Base-by-base conservation (phyloP, 1,284 basidiomycete species). In the Ceratorhiza oryzae-sativae region DNA sequence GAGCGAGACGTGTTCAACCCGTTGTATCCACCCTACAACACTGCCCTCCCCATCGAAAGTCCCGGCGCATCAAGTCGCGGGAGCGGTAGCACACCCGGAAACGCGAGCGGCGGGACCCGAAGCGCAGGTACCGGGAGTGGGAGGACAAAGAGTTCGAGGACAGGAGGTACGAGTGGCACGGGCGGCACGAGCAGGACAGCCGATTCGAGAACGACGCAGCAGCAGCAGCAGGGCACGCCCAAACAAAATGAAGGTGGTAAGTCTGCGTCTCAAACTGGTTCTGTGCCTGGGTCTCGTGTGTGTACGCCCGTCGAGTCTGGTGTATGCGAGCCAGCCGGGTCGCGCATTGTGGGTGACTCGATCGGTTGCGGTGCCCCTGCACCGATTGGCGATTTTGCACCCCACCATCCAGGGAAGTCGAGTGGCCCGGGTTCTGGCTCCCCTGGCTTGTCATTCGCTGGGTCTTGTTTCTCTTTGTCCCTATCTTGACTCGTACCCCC, bases 1-100 rank as follows among this genome's bases (percentile, higher is more conserved):
- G 91, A 94, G 77, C 80, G 83, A 59, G 93, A 95, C 78, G 76
- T 78, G 0, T 80, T 88, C 77, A 94, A 95, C 76, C 93, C 93
- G 0, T 81, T 94, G 10, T 90, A 90, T 77, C 87, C 87, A 5
- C 78, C 81, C 36, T 76, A 71, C 36, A 61, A 30, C 30, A 41
- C 63, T 20, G 68, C 74, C 4, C 75, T 74, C 9, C 76, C 78
- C 1, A 76, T 77, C 6, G 78, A 77, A 27, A 78, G 78, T 4
- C 46, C 59, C 1, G 63, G 51, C 1, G 15, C 45, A 18, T 30
- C 49, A 8, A 68, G 63, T 45, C 49, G 51, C 5, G 23, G 27
- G n/a, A 56, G 51, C 25, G 71, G 71, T 25, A 58, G 45, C 42
- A 36, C 36, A 39, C 15, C 25, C 23, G 15, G 25, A 23, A 27